Conservation (phyloP, 2,329 filamentous ascomycete genomes). For the Trichoderma atrobrunneum region DNA sequence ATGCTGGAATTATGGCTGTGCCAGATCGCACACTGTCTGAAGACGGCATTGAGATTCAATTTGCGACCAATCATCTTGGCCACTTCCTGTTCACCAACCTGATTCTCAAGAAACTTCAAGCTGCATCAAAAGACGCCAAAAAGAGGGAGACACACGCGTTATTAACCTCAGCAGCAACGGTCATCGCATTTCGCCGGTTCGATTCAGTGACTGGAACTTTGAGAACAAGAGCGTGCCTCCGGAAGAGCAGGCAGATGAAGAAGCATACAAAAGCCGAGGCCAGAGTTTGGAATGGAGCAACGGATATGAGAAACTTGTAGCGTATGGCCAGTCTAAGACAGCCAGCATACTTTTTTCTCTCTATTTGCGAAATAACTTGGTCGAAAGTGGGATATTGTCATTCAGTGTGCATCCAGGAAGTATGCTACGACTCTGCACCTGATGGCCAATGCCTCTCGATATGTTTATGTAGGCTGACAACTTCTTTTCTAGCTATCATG, state of each 20-base stretch:
- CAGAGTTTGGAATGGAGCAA: neutral
- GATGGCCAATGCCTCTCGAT: neutral
- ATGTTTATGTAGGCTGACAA: neutral
- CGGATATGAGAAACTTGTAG: neutral
- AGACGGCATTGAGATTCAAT: neutral
- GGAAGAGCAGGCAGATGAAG: neutral
- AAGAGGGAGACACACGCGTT: neutral
- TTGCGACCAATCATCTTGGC: neutral
- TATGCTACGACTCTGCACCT: neutral
- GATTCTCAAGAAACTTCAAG: neutral
- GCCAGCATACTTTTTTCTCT: neutral
- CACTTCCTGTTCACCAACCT: neutral
- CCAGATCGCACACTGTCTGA: neutral
- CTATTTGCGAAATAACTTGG: neutral
- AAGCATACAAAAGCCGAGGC: neutral
- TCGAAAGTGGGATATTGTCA: neutral
- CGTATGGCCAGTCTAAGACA: conserved; percentile 22
- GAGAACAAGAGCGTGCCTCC: neutral
- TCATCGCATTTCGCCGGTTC: neutral
- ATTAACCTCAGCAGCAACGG: neutral
- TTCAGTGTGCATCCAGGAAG: neutral
- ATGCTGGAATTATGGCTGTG: neutral
- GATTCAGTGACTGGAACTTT: neutral
- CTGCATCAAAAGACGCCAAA: neutral
- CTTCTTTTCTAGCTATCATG: neutral